These are phyloP conservation scores for Nidula niveotomentosa DNA, from an alignment of 1,284 basidiomycete species.

Conservation along the genomic window DNA sequence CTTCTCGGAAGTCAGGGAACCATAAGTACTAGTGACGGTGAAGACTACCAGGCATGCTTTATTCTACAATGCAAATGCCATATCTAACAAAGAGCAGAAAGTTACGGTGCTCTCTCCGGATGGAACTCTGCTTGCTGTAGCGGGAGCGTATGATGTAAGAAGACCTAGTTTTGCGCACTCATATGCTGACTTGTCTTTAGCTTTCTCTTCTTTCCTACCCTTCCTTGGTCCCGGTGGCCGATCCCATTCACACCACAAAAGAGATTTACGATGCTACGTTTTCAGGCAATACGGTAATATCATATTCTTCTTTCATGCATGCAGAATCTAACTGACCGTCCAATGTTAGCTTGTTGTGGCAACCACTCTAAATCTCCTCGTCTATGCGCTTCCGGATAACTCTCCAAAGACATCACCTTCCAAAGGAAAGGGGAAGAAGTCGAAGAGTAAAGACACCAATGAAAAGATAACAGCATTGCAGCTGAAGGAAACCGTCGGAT, in stretches of 20 bases:
- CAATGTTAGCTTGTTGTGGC: constrained; percentile 58
- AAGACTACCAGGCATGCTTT: constrained; percentile 78
- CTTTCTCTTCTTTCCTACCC: constrained; percentile 72
- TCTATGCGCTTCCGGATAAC: constrained; percentile 48
- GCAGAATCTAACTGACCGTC: constrained; percentile 1
- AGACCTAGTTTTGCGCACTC: background rate
- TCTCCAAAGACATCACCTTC: constrained; percentile 18
- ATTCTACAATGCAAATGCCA: background rate
- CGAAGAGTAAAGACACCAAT: constrained; percentile 25
- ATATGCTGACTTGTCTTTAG: constrained; percentile 33
- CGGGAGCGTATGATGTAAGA: constrained; percentile 65
- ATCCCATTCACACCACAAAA: constrained; percentile 52
- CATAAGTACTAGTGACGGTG: constrained; percentile 53
- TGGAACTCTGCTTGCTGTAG: constrained; percentile 57
- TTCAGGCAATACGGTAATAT: constrained; percentile 38
- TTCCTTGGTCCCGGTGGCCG: constrained; percentile 49
- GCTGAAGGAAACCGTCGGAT: constrained; percentile 48
- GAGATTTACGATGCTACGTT: constrained; percentile 80
- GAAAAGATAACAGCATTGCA: constrained; percentile 30
- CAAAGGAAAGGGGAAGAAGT: constrained; percentile 41
- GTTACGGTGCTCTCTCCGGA: constrained; percentile 74
- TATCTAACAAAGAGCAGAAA: constrained; percentile 50
- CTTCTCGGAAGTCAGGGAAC: constrained; percentile 60
- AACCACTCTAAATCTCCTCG: constrained; percentile 59
- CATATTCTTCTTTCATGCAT: background rate